These are phyloP conservation scores for Chrysosphaeria jannelii DNA, from an alignment of 2,329 filamentous ascomycete species.

Conservation along the genomic window DNA sequence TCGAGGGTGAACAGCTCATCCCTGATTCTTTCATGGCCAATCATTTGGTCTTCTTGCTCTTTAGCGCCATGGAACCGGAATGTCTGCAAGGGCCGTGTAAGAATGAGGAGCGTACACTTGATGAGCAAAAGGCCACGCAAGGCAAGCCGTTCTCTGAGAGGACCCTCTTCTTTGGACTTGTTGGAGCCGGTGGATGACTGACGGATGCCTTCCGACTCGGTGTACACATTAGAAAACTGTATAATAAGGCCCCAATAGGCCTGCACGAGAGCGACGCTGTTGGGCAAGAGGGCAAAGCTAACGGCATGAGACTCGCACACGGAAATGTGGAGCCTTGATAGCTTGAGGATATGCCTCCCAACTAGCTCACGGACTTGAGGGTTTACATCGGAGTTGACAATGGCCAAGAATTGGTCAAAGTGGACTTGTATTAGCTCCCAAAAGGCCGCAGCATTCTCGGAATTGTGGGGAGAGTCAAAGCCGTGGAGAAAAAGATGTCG, in stretches of 20 bases:
- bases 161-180: slow-evolving; percentile 20
- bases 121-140: slow-evolving; percentile 62
- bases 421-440: slow-evolving; percentile 56
- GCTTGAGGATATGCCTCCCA: slow-evolving; percentile 69
- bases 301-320: slow-evolving; percentile 57
- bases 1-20: slow-evolving; percentile 43
- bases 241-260: slow-evolving; percentile 67
- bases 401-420: slow-evolving; percentile 38
- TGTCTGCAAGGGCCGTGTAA: slow-evolving; percentile 48
- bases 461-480: slow-evolving; percentile 59
- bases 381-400: no score
- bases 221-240: slow-evolving; percentile 46
- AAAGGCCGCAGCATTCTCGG: slow-evolving; percentile 43
- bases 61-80: slow-evolving; percentile 58
- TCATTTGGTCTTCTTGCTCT: slow-evolving; percentile 44
- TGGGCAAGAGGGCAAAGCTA: slow-evolving; percentile 56
- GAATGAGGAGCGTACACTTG: slow-evolving; percentile 58
- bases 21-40: slow-evolving; percentile 39
- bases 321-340: slow-evolving; percentile 71
- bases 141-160: slow-evolving; percentile 47
- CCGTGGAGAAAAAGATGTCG: slow-evolving; percentile 52
- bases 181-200: slow-evolving; percentile 8
- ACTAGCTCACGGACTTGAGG: slow-evolving; percentile 33
- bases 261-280: slow-evolving; percentile 44
- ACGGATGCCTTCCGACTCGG: slow-evolving; percentile 24